A percentile compares a stretch with the other conserved stretches of the same genome.
These are phyloP conservation scores for Citeromyces hawaiiensis DNA, from an alignment of 1,139 yeast genomes.

Conservation along the genomic window DNA sequence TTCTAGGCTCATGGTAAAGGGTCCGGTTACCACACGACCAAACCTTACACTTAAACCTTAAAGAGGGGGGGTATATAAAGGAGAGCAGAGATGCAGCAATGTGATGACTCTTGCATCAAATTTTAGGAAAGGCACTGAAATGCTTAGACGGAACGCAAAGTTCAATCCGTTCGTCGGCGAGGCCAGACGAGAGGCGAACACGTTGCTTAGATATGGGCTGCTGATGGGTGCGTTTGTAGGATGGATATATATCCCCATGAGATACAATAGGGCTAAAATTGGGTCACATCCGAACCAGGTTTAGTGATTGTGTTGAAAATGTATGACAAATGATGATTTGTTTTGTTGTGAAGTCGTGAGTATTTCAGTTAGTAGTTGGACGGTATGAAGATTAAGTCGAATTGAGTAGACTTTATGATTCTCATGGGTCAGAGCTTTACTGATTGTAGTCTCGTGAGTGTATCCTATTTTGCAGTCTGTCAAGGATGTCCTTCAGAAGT, in stretches of 20 bases:
- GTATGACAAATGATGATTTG: not conserved
- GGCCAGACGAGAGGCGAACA: not conserved
- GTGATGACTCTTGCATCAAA: not conserved
- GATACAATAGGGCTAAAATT: not conserved
- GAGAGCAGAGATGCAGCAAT: not conserved
- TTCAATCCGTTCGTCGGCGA: not conserved
- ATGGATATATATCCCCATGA: not conserved
- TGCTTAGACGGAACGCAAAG: not conserved
- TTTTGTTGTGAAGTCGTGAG: too few relatives aligned
- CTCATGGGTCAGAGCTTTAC: too few relatives aligned
- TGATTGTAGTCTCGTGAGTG: too few relatives aligned
- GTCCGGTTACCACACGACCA: not conserved
- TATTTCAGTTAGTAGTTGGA: too few relatives aligned
- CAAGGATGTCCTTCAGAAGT: too few relatives aligned
- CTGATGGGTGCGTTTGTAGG: constrained; percentile 1
- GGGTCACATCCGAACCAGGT: not conserved
- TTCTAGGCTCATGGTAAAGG: not conserved
- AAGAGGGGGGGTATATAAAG: not conserved
- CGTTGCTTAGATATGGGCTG: not conserved
- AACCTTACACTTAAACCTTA: not conserved
- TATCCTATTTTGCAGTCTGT: too few relatives aligned
- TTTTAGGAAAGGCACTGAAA: not conserved
- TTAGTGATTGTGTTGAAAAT: not conserved
- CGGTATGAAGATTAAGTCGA: too few relatives aligned
- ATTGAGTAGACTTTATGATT: too few relatives aligned